These are phyloP conservation scores for Lodderomyces oxycetoniae DNA, from an alignment of 1,139 yeast species.

Conservation along the genomic window DNA sequence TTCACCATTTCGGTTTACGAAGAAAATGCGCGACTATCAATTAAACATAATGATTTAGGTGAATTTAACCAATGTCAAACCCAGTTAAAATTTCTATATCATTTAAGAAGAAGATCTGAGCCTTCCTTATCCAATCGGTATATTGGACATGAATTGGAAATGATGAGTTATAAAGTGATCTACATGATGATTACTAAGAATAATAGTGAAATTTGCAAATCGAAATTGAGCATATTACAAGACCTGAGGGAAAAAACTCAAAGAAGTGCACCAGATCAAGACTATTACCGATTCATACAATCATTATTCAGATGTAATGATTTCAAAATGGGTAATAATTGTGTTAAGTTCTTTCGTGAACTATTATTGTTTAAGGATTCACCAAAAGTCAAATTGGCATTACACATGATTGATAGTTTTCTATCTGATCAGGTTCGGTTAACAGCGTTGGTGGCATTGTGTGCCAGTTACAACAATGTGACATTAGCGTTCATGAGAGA, in stretches of 20 bases:
- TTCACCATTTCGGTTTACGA: conserved; percentile 81
- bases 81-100: conserved; percentile 63
- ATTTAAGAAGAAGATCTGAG: conserved; percentile 16
- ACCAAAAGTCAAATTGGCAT: conserved; percentile 21
- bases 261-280: conserved; percentile 20
- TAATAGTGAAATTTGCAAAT: conserved; percentile 41
- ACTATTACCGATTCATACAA: conserved; percentile 19
- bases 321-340: conserved; percentile 38
- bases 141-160: conserved; percentile 47
- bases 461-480: conserved; percentile 57
- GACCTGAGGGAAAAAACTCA: conserved; percentile 15
- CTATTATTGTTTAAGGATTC: conserved; percentile 23
- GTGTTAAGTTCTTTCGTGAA: conserved; percentile 47
- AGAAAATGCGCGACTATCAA: conserved; percentile 81
- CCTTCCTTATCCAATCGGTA: conserved; percentile 14
- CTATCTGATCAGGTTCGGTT: conserved; percentile 55
- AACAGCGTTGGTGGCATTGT: conserved; percentile 53
- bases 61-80: conserved; percentile 95
- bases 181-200: conserved; percentile 79
- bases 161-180: conserved; percentile 67
- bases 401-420: conserved; percentile 33
- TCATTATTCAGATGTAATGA: conserved; percentile 24
- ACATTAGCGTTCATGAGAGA: conserved; percentile 40
- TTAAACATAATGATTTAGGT: conserved; percentile 79
- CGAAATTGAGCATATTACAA: conserved; percentile 22